Base-by-base conservation (phyloP, 306 rosid species). In the Castanea mollissima region DNA sequence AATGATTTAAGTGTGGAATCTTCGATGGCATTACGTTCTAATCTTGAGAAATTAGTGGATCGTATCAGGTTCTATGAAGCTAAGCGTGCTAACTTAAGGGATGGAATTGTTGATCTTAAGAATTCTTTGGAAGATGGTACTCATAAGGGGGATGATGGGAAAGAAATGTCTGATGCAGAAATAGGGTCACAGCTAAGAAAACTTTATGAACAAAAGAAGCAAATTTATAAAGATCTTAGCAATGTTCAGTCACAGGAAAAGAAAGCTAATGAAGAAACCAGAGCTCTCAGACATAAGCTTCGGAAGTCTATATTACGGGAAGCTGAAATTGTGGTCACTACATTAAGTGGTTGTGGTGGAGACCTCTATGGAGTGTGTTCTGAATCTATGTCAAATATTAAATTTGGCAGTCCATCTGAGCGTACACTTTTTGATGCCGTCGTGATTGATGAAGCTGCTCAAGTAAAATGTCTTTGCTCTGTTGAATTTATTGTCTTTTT, bases 381-480 rank as follows among this genome's bases (percentile, higher is more conserved):
- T 1, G 99, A 94, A 84, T 86, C 93, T 73, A 85, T 90, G 83
- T 80, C 87, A 68, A 74, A 85, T 84, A 87, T 90, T 84, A 95
- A 90, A 85, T 90, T 90, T 87, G 86, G 98, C 41, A 89, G 84
- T 82, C 91, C 96, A 77, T 87, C 97, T 76, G 98, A 95, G 82
- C 86, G 86, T 74, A 88, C 89, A 74, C 97, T 92, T 74, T 95
- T 95, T 57, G 97, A 90, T 90, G 96, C 99, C 77, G 91, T 92
- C 76, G 90, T 95, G 79, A 89, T 89, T 76, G 99, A 95, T 85
- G 99, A 95, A 90, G 99, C 98, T 80, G 97, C 99, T 76, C 97
- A 92, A 80, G 99, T 95, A 90, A 85, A 80, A 83, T 78, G 68
- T 67, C 44, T 77, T 69, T 68, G 23, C 49, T 84, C 64, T 86